Conservation (phyloP, 345 rosid species). For the Microcos paniculata region DNA sequence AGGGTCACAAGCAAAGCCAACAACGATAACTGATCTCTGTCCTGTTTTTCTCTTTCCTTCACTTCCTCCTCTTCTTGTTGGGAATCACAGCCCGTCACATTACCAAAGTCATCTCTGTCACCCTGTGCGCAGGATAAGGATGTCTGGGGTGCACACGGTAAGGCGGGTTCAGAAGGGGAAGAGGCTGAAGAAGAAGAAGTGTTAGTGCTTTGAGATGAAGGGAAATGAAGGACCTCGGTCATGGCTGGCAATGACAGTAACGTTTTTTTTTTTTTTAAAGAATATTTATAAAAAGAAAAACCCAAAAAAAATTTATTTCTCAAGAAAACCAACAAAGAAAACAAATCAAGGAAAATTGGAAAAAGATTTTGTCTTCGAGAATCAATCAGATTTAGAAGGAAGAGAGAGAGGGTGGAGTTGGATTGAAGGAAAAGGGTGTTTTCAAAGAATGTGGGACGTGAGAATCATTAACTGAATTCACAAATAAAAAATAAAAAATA, state of each 20-base stretch:
- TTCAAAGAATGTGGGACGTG: conserved; percentile 31
- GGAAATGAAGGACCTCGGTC: conserved; percentile 79
- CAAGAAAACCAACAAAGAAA: conserved; percentile 13
- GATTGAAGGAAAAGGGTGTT: conserved; percentile 35
- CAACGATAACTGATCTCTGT: conserved; percentile 68
- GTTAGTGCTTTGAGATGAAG: conserved; percentile 48
- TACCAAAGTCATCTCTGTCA: conserved; percentile 28
- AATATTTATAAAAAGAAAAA: conserved; percentile 14
- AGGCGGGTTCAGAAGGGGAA: conserved; percentile 24
- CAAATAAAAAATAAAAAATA: conserved; percentile 1
- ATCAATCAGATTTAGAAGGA: conserved; percentile 4
- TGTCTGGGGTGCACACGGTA: conserved; percentile 27
- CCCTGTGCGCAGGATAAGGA: conserved; percentile 38
- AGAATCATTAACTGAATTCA: conserved; percentile 31
- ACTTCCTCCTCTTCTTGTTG: conserved; percentile 20
- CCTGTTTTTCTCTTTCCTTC: conserved; percentile 23
- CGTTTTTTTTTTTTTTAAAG: conserved; percentile 9
- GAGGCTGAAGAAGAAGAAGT: conserved; percentile 37
- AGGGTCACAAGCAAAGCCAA: conserved; percentile 64
- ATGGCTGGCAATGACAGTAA: conserved; percentile 45
- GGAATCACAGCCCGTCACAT: conserved; percentile 18
- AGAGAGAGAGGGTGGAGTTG: conserved; percentile 33
- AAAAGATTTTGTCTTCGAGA: not conserved
- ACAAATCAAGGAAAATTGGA: not conserved
- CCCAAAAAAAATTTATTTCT: conserved; percentile 15